phyloP scores from a whole-genome alignment of 352 stramenopile genomes.

The Chrysophaeum taylorii region DNA sequence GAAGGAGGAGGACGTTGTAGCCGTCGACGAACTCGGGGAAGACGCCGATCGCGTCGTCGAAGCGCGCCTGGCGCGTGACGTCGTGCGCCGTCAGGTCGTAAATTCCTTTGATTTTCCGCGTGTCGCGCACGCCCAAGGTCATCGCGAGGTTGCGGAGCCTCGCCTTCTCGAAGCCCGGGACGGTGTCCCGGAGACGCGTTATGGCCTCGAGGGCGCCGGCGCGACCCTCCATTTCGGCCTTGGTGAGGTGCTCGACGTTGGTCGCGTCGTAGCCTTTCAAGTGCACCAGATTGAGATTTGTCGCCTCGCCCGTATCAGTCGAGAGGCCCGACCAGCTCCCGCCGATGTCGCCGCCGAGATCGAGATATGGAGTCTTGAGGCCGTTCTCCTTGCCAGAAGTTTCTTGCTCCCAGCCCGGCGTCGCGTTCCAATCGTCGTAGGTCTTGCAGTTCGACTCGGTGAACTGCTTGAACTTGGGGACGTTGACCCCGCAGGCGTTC shows the following conservation, averaged over 20 bases:
- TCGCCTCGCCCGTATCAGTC: conserved; percentile 16
- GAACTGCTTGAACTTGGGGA: not conserved
- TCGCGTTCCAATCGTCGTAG: conserved; percentile 12
- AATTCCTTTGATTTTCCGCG: conserved; percentile 13
- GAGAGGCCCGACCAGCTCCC: conserved; percentile 11
- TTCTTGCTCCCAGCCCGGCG: conserved; percentile 15
- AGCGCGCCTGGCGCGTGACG: conserved; percentile 8
- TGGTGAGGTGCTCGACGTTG: conserved; percentile 7
- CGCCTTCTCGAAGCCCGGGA: conserved; percentile 11
- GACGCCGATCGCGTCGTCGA: conserved; percentile 15
- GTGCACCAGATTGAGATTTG: conserved; percentile 13
- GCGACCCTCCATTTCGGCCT: conserved; percentile 15
- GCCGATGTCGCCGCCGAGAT: not conserved
- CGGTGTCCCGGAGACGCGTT: not conserved
- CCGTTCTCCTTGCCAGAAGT: conserved; percentile 13
- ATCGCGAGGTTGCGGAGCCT: conserved; percentile 15
- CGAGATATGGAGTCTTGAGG: conserved; percentile 13
- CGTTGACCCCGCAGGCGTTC: conserved; percentile 9
- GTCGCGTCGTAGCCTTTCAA: conserved; percentile 9
- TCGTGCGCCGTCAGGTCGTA: conserved; percentile 12
- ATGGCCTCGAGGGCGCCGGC: conserved; percentile 4
- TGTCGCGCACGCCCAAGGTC: conserved; percentile 13
- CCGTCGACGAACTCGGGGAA: conserved; percentile 20
- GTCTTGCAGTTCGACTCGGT: conserved; percentile 11
- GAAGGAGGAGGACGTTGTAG: conserved; percentile 11